Percentiles rank a stretch among this genome's conserved stretches.
phyloP scores from a whole-genome alignment of 2,329 filamentous ascomycete species.

The Mycosphaerelloides madeirae region DNA sequence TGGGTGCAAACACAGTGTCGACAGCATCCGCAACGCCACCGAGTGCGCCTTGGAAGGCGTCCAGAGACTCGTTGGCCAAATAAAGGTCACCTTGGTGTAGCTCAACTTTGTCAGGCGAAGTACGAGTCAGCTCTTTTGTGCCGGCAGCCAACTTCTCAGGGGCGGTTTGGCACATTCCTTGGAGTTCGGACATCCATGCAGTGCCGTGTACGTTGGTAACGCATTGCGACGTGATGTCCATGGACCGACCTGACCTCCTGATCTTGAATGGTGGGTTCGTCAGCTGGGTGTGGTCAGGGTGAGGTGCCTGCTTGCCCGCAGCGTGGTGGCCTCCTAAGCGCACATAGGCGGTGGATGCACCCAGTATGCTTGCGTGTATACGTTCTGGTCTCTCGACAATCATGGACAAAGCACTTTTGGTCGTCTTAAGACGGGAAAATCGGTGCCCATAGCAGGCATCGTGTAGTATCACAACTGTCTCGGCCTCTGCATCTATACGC shows the following conservation, averaged over 20 bases:
- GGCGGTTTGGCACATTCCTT: constrained; percentile 75
- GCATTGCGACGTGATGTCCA: constrained; percentile 67
- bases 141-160: constrained; percentile 71
- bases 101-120: constrained; percentile 51
- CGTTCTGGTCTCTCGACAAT: constrained; percentile 94
- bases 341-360: constrained; percentile 82
- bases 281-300: constrained; percentile 54
- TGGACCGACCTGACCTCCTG: constrained; percentile 66
- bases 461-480: constrained; percentile 80
- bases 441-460: constrained; percentile 94
- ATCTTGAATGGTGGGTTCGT: constrained; percentile 71
- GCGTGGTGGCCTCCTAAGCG: constrained; percentile 77
- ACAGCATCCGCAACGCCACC: constrained; percentile 92
- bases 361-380: constrained; percentile 76
- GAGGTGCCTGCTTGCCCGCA: constrained; percentile 63
- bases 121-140: constrained; percentile 69
- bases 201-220: constrained; percentile 88
- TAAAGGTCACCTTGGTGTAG: constrained; percentile 90
- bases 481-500: constrained; percentile 37
- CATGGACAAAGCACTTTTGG: constrained; percentile 63
- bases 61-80: constrained; percentile 76
- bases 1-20: constrained; percentile 69
- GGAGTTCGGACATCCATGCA: constrained; percentile 91
- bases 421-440: constrained; percentile 76
- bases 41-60: constrained; percentile 83